Evolutionary conservation across 768 basidiomycete genomes (phyloP).

Genomic region (Leccinum aurantiacum): DNA sequence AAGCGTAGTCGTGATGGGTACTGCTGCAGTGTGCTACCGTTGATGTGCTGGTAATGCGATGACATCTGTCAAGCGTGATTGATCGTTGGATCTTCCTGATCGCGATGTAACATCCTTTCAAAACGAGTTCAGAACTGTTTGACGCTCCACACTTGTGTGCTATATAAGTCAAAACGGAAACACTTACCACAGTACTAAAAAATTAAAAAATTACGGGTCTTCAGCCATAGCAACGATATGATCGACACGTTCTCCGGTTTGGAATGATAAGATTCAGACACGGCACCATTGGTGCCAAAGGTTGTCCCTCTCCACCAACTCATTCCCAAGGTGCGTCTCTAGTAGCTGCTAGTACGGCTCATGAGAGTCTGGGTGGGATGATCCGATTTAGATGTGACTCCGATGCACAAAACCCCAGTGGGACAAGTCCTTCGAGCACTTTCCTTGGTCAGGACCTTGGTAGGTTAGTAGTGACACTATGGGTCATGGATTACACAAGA

Average conservation of each 20-base stretch:
- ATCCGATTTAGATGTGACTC: background rate
- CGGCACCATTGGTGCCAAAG: background rate
- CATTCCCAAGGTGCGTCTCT: background rate
- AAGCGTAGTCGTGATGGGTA: background rate
- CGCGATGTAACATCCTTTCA: background rate
- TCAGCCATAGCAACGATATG: background rate
- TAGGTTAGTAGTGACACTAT: too few species aligned
- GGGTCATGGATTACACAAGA: too few species aligned
- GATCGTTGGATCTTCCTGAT: background rate
- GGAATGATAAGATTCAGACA: background rate
- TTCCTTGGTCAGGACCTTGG: background rate
- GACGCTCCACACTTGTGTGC: background rate
- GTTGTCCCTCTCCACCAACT: background rate
- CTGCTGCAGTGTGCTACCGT: background rate
- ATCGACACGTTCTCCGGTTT: background rate
- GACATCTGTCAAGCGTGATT: background rate
- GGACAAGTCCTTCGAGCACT: background rate
- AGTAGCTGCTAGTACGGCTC: too few species aligned
- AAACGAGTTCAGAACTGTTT: background rate
- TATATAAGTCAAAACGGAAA: background rate
- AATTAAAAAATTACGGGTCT: background rate
- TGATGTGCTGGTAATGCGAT: background rate
- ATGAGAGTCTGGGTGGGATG: too few species aligned
- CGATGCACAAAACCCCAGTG: too few species aligned
- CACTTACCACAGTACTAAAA: background rate